Percentiles rank a stretch among this genome's conserved stretches.
phyloP scores from a whole-genome alignment of 805 yeast species.

The Ogataea methanolica region DNA sequence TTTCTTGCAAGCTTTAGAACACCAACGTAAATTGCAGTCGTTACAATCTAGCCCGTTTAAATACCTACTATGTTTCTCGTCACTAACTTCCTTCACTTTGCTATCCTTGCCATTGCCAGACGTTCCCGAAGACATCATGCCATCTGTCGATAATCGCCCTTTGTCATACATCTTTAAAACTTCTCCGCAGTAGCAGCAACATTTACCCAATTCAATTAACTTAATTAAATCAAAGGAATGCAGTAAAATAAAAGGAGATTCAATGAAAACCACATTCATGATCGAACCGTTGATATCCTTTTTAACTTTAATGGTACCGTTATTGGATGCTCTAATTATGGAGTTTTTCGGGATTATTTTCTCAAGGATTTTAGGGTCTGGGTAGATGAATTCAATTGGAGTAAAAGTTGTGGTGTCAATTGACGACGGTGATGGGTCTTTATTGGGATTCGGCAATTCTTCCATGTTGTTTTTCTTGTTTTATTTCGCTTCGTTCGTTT shows the following conservation, averaged over 20 bases:
- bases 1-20: constrained; percentile 24
- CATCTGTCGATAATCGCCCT: constrained; percentile 16
- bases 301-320: constrained; percentile 8
- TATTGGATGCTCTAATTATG: constrained; percentile 2
- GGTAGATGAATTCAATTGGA: neutral
- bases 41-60: constrained; percentile 29
- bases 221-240: constrained; percentile 23
- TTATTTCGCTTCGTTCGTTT: too few species aligned
- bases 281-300: constrained; percentile 3
- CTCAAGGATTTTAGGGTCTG: constrained; percentile 2
- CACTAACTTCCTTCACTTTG: constrained; percentile 9
- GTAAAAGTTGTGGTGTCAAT: neutral
- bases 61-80: constrained; percentile 25
- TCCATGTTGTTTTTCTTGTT: too few species aligned
- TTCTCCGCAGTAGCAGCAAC: constrained; percentile 30
- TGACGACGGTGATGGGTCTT: too few species aligned
- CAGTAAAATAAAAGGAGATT: constrained; percentile 27
- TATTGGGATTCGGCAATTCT: too few species aligned
- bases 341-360: constrained; percentile 10
- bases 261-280: constrained; percentile 21
- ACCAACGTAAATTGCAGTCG: constrained; percentile 27
- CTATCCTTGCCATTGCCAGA: constrained; percentile 1
- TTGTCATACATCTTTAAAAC: constrained; percentile 28
- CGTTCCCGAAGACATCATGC: constrained; percentile 8
- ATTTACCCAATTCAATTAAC: constrained; percentile 26